Conservation (phyloP, 495 filamentous ascomycete genomes). For the Podospora pseudopauciseta region DNA sequence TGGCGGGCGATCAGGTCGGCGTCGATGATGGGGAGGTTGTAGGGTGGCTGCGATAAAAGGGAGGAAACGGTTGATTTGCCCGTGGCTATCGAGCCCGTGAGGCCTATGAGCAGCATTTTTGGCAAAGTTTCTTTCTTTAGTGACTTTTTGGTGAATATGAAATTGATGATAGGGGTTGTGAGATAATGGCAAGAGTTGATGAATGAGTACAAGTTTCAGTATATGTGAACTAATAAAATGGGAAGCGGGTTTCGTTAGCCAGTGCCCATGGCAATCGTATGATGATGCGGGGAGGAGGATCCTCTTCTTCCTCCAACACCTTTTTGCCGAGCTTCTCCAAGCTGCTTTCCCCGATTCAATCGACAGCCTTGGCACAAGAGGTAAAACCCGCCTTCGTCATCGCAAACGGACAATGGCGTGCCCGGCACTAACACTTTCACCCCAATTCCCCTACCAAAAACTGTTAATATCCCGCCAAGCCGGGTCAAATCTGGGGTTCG, state of each 20-base stretch:
- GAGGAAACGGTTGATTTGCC: slow-evolving; percentile 94
- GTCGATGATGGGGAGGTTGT: slow-evolving; percentile 90
- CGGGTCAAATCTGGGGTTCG: neutral
- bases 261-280: slow-evolving; percentile 3
- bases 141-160: too few relatives aligned
- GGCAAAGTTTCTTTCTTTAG: too few relatives aligned
- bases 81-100: slow-evolving; percentile 96
- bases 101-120: slow-evolving; percentile 80
- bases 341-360: neutral
- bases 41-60: slow-evolving; percentile 72
- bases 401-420: neutral
- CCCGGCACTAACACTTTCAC: neutral
- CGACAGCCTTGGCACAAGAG: neutral
- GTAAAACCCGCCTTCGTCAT: neutral
- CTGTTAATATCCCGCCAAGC: neutral
- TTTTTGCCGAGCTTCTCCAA: neutral
- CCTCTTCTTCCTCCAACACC: neutral
- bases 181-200: neutral
- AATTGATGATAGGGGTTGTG: neutral
- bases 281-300: slow-evolving; percentile 9
- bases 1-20: slow-evolving; percentile 86
- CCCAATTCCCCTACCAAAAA: neutral
- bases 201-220: too few relatives aligned
- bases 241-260: neutral
- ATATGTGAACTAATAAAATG: too few relatives aligned